Evolutionary conservation across 2,329 filamentous ascomycete species (phyloP), one percentile per base, ranked within the genome.

Genomic region (Sporothrix humicola): DNA sequence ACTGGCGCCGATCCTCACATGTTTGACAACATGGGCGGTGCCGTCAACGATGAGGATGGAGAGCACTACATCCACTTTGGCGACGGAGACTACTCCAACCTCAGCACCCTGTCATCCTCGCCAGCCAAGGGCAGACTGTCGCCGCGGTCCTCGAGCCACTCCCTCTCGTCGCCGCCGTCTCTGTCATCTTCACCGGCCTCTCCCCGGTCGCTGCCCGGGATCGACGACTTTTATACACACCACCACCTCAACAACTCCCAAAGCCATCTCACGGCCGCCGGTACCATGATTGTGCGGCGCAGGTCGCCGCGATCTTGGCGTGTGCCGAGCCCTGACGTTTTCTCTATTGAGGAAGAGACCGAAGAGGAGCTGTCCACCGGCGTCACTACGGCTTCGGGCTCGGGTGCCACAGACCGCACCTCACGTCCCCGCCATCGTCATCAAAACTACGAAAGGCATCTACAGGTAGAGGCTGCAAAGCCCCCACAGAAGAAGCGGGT

Each of bases 301-400:
- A 82, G 84, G 59, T 84, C 85, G 9, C 83, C 83, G 10, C 83
- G 83, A 72, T 83, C 87, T 1, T 89, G 87, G 87, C 82, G 87
- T 52, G 85, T 88, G 80, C 87, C 87, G 7, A 89, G 87, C 77
- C 87, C 87, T 0, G 87, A 89, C 71, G 87, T 89, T 3, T 89
- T 87, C 85, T 86, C 86, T 44, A 89, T 89, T 73, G 85, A 88
- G 79, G 87, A 89, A 79, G 87, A 89, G 81, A 85, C 85, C 0
- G 87, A 88, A 80, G 86, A 87, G 77, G 86, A 88, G 77, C 79
- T 85, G 73, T 65, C 79, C 78, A 77, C 79, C 78, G 20, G 69
- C 50, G 65, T 73, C 71, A 20, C 44, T 44, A 23, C 23, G 13
- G 17, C 44, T 26, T 23, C 52, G 20, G 23, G 52, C 20, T 23